Percentiles rank a stretch among this genome's conserved stretches.
phyloP scores from a whole-genome alignment of 2,329 filamentous ascomycete species.

The Xylariaceae sp. region DNA sequence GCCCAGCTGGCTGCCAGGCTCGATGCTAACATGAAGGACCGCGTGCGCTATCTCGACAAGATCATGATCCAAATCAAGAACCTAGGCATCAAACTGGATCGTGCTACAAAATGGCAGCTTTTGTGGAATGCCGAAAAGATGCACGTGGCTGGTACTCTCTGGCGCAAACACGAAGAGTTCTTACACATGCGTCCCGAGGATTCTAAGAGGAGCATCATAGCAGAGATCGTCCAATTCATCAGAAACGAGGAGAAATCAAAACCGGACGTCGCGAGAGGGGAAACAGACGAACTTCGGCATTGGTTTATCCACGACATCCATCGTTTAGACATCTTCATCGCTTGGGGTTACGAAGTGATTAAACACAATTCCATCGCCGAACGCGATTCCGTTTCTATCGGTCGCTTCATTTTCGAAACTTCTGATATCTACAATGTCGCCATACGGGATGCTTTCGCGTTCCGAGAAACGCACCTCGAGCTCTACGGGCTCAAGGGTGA shows the following conservation, averaged over 20 bases:
- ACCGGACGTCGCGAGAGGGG: conserved; percentile 60
- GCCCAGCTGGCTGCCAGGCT: conserved; percentile 71
- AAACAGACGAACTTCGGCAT: conserved; percentile 76
- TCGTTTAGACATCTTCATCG: conserved; percentile 70
- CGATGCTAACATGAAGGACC: conserved; percentile 74
- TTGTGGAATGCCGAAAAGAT: conserved; percentile 91
- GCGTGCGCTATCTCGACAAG: conserved; percentile 70
- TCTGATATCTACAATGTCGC: conserved; percentile 65
- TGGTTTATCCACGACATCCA: conserved; percentile 80
- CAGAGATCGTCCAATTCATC: conserved; percentile 72
- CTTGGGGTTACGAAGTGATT: conserved; percentile 75
- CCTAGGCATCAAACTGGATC: conserved; percentile 64
- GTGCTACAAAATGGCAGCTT: conserved; percentile 71
- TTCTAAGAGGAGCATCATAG: conserved; percentile 67
- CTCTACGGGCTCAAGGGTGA: conserved; percentile 73
- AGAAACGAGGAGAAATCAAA: conserved; percentile 73
- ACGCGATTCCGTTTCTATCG: conserved; percentile 52
- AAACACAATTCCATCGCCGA: conserved; percentile 67
- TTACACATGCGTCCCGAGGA: conserved; percentile 57
- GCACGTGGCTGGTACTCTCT: conserved; percentile 73
- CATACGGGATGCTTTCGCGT: conserved; percentile 64
- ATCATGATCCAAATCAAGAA: conserved; percentile 70
- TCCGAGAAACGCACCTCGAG: conserved; percentile 66
- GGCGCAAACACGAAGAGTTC: conserved; percentile 75
- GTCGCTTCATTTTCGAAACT: conserved; percentile 65